Conservation (phyloP, 2,329 filamentous ascomycete genomes). For the Didymellaceae sp. region DNA sequence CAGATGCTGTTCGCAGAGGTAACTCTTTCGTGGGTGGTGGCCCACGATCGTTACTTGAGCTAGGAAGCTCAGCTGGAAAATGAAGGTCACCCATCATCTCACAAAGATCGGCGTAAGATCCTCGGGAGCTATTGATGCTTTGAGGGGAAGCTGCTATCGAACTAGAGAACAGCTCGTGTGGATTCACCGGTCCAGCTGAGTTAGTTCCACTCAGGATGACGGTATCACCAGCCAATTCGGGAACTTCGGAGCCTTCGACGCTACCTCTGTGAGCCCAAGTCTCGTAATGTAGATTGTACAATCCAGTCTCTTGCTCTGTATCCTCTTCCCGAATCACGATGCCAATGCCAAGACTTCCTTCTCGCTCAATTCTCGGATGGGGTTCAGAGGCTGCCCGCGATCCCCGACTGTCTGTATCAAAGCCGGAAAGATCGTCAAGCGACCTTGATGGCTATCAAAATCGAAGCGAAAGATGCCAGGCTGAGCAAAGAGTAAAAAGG, state of each 20-base stretch:
- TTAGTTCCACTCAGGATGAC: slow-evolving; percentile 28
- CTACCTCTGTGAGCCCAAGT: neutral
- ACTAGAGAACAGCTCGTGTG: slow-evolving; percentile 17
- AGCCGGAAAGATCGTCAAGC: slow-evolving; percentile 35
- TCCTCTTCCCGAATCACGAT: neutral
- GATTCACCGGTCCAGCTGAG: slow-evolving; percentile 26
- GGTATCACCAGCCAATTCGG: slow-evolving; percentile 22
- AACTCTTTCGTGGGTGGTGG: slow-evolving; percentile 9
- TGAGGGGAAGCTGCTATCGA: neutral
- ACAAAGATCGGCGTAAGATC: neutral
- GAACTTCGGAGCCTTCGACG: neutral
- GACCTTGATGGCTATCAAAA: slow-evolving; percentile 22
- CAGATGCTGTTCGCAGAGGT: neutral
- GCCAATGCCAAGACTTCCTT: slow-evolving; percentile 22
- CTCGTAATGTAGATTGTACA: neutral
- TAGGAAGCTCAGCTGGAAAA: slow-evolving; percentile 19
- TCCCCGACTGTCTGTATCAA: slow-evolving; percentile 37
- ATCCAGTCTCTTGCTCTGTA: neutral
- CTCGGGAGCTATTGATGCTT: too few species aligned
- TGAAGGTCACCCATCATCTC: slow-evolving; percentile 20
- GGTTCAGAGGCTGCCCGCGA: slow-evolving; percentile 25
- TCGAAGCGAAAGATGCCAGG: slow-evolving; percentile 39
- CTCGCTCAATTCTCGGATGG: slow-evolving; percentile 21
- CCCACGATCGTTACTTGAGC: slow-evolving; percentile 11
- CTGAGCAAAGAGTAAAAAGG: slow-evolving; percentile 40